Base-by-base conservation (phyloP, 208 protist species). In the Trypanosoma lewisi region DNA sequence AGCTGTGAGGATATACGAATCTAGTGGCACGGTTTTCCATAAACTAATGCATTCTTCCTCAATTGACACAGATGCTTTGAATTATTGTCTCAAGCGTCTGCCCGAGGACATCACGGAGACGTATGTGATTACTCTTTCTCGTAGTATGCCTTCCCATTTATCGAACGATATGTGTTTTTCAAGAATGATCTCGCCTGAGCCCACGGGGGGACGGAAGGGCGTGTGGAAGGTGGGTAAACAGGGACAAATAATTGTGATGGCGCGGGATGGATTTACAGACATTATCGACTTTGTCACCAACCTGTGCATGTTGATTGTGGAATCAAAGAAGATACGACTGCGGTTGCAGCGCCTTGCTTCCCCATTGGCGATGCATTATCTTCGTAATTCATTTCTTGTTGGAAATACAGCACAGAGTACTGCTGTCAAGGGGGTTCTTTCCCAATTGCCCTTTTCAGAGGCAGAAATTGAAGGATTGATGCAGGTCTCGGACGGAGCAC, bases 191-290 rank as follows among this genome's bases (percentile, higher is more conserved):
- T 66, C 69, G 11, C 78, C 89, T 30, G 78, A 85, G 48, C 83
- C 80, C 0, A 78, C 74, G 8, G 78, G 75, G 57, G 82, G 88
- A 0, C 71, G 85, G 7, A 79, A 85, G 25, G 85, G 76, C 27
- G 77, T 81, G 33, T 95, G 83, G 82, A 70, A 68, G 3, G 80
- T 89, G 33, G 78, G 75, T 19, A 73, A 75, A 27, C 79, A 77
- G 2, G 83, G 78, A 11, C 83, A 93, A 57, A 89, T 84, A n/a
- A 28, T 93, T 23, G 67, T 95, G 27, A 72, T 95, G 41, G 89
- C 91, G 70, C 81, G 89, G 9, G 89, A 95, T 70, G 78, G 79
- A 34, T 89, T 85, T 78, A 92, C 89, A 0, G 89, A 95, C 67
- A 77, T 88, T 19, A 77, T 95, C 25, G 89, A 95, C 59, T 91